phyloP scores from a whole-genome alignment of 768 basidiomycete species.

The Clitopilus passeckerianus region DNA sequence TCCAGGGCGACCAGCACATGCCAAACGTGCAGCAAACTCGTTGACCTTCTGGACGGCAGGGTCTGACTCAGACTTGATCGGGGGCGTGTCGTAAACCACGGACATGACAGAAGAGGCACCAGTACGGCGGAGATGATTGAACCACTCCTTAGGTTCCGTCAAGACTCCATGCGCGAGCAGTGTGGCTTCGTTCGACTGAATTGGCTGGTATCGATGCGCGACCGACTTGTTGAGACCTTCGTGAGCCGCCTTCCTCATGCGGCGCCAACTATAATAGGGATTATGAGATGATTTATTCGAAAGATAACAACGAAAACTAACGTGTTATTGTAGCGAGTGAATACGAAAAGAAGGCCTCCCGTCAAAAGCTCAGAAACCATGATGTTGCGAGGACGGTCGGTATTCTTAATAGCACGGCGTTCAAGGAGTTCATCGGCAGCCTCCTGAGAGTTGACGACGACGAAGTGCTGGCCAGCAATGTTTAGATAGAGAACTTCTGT shows the following conservation, averaged over 20 bases:
- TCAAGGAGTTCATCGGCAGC: constrained; percentile 28
- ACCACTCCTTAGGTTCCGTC: constrained; percentile 20
- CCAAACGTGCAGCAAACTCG: constrained; percentile 19
- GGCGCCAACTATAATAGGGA: constrained; percentile 21
- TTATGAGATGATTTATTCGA: not conserved
- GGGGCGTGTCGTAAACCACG: constrained; percentile 12
- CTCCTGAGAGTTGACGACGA: constrained; percentile 25
- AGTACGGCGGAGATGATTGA: constrained; percentile 21
- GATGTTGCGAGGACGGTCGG: constrained; percentile 19
- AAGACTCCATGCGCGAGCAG: constrained; percentile 22
- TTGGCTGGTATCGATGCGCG: constrained; percentile 14
- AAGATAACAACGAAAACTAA: constrained; percentile 3
- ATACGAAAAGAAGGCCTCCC: constrained; percentile 20
- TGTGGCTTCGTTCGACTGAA: constrained; percentile 24
- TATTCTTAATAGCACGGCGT: constrained; percentile 19
- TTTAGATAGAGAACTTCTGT: constrained; percentile 10
- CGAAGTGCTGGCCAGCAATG: constrained; percentile 12
- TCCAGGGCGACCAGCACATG: constrained; percentile 25
- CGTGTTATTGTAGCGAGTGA: constrained; percentile 17
- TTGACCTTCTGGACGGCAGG: constrained; percentile 8
- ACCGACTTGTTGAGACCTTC: constrained; percentile 23
- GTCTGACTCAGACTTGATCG: constrained; percentile 8
- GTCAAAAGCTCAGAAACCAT: constrained; percentile 23
- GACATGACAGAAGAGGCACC: constrained; percentile 10
- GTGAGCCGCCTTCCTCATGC: constrained; percentile 27